phyloP scores from a whole-genome alignment of 2,329 filamentous ascomycete genomes.

The Stromatinia cepivora region DNA sequence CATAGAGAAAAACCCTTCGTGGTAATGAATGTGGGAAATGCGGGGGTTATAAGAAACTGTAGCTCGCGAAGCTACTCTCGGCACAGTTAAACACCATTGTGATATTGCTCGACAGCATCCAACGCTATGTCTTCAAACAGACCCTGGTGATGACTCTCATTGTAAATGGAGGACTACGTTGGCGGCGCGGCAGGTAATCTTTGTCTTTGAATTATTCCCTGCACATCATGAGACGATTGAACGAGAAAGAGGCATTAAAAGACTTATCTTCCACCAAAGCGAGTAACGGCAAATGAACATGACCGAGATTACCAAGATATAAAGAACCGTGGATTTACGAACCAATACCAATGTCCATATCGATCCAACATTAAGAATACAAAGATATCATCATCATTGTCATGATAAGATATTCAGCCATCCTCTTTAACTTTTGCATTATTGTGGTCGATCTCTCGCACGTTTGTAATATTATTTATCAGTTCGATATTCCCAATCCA shows the following conservation, averaged over 20 bases:
- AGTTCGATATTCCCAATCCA: neutral
- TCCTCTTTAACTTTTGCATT: neutral
- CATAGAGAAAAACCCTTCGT: neutral
- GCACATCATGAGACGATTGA: no score
- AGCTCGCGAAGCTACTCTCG: no score
- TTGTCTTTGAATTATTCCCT: no score
- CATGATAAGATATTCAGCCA: no score
- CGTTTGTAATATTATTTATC: neutral
- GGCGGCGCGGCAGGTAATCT: no score
- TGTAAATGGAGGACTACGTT: no score
- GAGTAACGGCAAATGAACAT: neutral
- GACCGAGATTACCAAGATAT: neutral
- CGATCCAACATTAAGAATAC: neutral
- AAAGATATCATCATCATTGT: no score
- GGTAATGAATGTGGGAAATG: neutral
- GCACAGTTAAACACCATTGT: no score
- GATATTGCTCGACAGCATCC: no score
- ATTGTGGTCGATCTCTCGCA: neutral
- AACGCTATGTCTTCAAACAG: no score
- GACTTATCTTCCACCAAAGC: neutral
- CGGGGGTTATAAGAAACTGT: no score
- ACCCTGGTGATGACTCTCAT: no score
- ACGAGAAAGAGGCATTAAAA: neutral
- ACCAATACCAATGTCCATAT: neutral
- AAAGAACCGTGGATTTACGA: neutral